Percentiles rank a stretch among this genome's conserved stretches.
These are phyloP conservation scores for Botryotinia narcissicola DNA, from an alignment of 2,329 filamentous ascomycete species.

Conservation along the genomic window DNA sequence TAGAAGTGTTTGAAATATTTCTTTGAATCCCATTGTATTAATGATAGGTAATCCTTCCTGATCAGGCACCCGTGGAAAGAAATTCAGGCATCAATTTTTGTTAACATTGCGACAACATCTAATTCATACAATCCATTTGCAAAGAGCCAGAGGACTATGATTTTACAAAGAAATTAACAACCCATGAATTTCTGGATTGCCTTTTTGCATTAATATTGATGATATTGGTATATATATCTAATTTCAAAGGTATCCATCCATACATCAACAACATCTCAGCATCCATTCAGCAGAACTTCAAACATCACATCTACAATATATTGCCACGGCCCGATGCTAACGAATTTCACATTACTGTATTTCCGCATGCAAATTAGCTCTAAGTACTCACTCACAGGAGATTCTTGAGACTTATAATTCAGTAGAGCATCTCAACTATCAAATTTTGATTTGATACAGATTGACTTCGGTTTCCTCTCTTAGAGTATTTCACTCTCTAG, in stretches of 20 bases:
- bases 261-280: background rate
- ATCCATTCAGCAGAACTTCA: background rate
- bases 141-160: background rate
- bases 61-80: background rate
- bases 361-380: background rate
- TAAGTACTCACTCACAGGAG: background rate
- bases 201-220: background rate
- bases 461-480: background rate
- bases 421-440: background rate
- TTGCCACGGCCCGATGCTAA: background rate
- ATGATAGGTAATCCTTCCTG: background rate
- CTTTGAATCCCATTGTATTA: background rate
- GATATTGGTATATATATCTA: background rate
- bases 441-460: background rate
- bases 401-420: background rate
- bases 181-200: background rate
- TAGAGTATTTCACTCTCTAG: background rate
- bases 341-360: background rate
- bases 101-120: background rate
- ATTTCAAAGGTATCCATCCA: background rate
- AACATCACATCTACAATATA: background rate
- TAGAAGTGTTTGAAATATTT: slow-evolving; percentile 5
- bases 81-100: background rate
- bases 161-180: background rate
- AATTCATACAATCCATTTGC: background rate